Conservation (phyloP, 108 stramenopile genomes). For the Nannochloropsis gaditana region DNA sequence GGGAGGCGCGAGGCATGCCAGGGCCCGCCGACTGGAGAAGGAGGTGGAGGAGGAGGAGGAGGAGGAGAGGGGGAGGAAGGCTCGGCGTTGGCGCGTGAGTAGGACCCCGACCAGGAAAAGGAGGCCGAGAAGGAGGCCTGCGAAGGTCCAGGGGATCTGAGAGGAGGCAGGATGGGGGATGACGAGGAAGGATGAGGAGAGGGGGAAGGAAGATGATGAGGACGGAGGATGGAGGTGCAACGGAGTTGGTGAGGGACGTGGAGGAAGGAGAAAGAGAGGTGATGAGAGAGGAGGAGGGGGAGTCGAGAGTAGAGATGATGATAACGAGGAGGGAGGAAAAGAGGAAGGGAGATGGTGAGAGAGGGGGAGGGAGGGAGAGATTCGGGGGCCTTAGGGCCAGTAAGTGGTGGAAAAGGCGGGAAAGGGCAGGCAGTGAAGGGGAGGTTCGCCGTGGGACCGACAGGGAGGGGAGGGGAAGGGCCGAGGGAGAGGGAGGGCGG, state of each 20-base stretch:
- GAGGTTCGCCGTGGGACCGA: not conserved
- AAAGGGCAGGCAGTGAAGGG: no score
- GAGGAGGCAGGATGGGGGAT: no score
- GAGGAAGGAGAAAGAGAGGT: no score
- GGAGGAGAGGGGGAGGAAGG: not conserved
- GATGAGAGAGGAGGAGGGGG: no score
- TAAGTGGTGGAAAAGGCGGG: no score
- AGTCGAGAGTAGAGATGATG: no score
- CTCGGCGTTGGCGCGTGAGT: not conserved
- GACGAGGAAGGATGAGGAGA: not conserved
- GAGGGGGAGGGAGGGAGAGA: no score
- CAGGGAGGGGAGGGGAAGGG: not conserved
- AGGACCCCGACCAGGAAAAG: not conserved
- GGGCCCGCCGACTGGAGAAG: not conserved
- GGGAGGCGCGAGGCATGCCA: no score
- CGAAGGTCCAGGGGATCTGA: not conserved
- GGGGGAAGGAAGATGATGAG: not conserved
- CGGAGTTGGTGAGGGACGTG: not conserved
- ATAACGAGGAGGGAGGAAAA: no score
- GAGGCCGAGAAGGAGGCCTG: not conserved
- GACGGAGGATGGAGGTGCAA: not conserved
- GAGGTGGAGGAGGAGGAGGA: not conserved
- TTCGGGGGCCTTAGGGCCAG: no score
- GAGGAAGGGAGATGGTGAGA: no score
- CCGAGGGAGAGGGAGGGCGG: not conserved